phyloP scores from a whole-genome alignment of 306 rosid genomes.

The Astragalus membranaceus region DNA sequence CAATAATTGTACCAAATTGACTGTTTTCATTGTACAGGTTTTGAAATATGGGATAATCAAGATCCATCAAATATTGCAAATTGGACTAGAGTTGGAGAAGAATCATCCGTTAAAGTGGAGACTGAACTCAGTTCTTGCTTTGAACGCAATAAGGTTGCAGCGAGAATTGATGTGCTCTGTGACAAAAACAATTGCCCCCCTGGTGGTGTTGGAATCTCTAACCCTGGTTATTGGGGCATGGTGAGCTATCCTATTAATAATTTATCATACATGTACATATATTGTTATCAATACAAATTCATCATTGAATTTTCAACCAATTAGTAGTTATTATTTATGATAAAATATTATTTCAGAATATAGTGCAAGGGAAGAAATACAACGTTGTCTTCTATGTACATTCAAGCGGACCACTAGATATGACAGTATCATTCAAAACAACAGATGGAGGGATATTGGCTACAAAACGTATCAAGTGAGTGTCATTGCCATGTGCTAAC shows the following conservation, averaged over 20 bases:
- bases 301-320: not conserved
- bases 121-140: conserved; percentile 65
- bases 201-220: conserved; percentile 62
- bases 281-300: too few relatives aligned
- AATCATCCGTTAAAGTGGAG: conserved; percentile 34
- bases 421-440: conserved; percentile 44
- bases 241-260: conserved; percentile 9
- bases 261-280: too few relatives aligned
- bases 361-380: conserved; percentile 56
- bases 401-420: conserved; percentile 40
- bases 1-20: too few relatives aligned
- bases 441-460: conserved; percentile 41
- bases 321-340: not conserved
- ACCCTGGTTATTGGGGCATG: conserved; percentile 85
- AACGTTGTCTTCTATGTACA: conserved; percentile 40
- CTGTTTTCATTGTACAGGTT: conserved; percentile 32
- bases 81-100: conserved; percentile 65
- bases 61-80: conserved; percentile 59
- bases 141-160: conserved; percentile 63
- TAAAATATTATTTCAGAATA: conserved; percentile 41
- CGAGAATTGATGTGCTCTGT: conserved; percentile 52
- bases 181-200: conserved; percentile 22
- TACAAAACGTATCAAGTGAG: conserved; percentile 45
- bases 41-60: conserved; percentile 24
- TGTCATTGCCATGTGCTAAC: not conserved